Base-by-base conservation (phyloP, 495 filamentous ascomycete species). In the Penicillium salamii region DNA sequence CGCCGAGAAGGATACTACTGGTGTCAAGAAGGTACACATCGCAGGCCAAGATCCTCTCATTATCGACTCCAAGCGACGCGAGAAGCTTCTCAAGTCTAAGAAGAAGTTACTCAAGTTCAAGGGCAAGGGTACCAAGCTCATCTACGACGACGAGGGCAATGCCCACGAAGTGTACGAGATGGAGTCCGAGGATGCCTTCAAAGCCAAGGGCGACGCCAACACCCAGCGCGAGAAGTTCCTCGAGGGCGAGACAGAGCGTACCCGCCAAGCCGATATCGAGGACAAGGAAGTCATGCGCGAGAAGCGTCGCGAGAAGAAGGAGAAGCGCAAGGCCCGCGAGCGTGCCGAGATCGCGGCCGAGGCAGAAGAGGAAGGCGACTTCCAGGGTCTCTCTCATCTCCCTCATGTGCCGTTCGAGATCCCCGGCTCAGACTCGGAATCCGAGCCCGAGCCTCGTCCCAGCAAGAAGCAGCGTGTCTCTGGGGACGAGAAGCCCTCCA, bases 121-220 rank as follows among this genome's bases (percentile, higher is more conserved):
- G 68, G 85, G 86, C 58, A 87, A 86, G 65, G 88, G 88, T 32
- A 84, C 77, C 37, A 95, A 89, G 57, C 69, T 97, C 5, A 74
- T 96, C 36, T 99, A 89, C 65, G 95, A 99, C 70, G 91, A 96
- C 48, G 90, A 97, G 7, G 93, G 92, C 50, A 80, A 80, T 41
- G 74, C 90, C 1, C 91, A 92, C 66, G 79, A 87, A 44, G 45
- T 93, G 5, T 96, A 97, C 73, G 87, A 93, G 61, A 81, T 97
- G 56, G 84, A 93, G 59, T 79, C 86, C 67, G 89, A 96, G 65
- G 84, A 82, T 0, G 76, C 80, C 40, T 97, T 97, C 76, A 76
- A 76, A 41, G 78, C 79, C 24, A 76, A 81, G 24, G 93, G 93
- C 38, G 74, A 84, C 8, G 85, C 88, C 32, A 83, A 88, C 52